Percentiles rank a stretch among this genome's conserved stretches.
These are phyloP conservation scores for Magnaporthiopsis poae DNA, from an alignment of 2,329 filamentous ascomycete species.

Conservation along the genomic window DNA sequence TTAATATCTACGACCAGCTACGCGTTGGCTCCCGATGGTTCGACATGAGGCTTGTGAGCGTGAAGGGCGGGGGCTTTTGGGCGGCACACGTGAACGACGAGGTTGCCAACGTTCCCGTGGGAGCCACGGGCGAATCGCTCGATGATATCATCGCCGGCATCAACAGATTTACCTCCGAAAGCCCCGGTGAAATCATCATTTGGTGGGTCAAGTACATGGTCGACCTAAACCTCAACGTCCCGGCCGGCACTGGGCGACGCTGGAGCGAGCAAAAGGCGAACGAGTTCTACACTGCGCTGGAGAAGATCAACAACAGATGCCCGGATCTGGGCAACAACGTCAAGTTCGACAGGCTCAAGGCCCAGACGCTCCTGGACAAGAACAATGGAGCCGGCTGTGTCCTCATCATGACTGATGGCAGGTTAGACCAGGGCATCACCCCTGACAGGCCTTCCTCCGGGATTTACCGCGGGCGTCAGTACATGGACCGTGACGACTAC, in stretches of 20 bases:
- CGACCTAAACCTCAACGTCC: not conserved
- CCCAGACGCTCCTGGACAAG: not conserved
- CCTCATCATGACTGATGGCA: not conserved
- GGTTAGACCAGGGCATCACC: not conserved
- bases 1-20: constrained; percentile 35
- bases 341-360: not conserved
- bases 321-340: not conserved
- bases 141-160: not conserved
- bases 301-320: not conserved
- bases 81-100: not conserved
- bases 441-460: not conserved
- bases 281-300: not conserved
- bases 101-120: not conserved
- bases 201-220: constrained; percentile 1
- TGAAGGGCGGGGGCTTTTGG: constrained; percentile 8
- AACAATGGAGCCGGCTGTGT: not conserved
- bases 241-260: not conserved
- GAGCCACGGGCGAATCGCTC: not conserved
- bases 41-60: constrained; percentile 34
- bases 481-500: not conserved
- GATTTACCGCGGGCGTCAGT: not conserved
- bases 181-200: not conserved
- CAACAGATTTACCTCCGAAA: not conserved
- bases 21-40: constrained; percentile 36
- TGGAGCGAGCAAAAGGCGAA: not conserved